phyloP scores from a whole-genome alignment of 345 rosid species.

The Durio zibethinus region DNA sequence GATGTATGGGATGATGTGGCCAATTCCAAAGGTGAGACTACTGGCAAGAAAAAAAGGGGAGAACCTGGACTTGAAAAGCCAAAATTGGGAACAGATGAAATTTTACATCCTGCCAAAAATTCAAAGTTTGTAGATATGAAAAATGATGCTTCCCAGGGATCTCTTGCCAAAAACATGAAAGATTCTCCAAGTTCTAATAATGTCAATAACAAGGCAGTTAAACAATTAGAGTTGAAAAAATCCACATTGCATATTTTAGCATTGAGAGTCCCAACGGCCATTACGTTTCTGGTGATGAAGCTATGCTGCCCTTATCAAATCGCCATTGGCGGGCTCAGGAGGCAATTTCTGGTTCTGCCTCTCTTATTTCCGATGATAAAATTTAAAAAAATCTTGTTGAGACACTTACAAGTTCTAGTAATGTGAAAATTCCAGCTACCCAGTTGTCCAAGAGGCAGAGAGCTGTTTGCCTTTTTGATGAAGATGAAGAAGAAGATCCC shows the following conservation, averaged over 20 bases:
- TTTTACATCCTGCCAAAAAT: conserved; percentile 46
- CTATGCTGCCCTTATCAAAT: conserved; percentile 52
- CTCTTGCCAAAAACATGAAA: conserved; percentile 26
- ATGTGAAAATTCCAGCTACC: conserved; percentile 33
- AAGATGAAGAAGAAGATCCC: conserved; percentile 56
- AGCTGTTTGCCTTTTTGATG: conserved; percentile 65
- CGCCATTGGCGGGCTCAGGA: conserved; percentile 55
- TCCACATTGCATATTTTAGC: conserved; percentile 32
- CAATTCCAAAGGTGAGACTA: conserved; percentile 27
- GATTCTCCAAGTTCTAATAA: conserved; percentile 31
- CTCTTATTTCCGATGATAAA: conserved; percentile 40
- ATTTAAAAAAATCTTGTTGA: conserved; percentile 35
- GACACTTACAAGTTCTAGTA: conserved; percentile 30
- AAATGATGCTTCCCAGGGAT: conserved; percentile 27
- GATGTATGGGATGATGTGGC: conserved; percentile 24
- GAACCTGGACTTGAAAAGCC: conserved; percentile 42
- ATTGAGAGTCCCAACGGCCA: conserved; percentile 38
- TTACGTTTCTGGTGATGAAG: conserved; percentile 52
- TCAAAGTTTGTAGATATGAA: conserved; percentile 38
- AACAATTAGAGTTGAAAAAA: conserved; percentile 26
- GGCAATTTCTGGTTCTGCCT: conserved; percentile 51
- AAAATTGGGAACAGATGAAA: conserved; percentile 34
- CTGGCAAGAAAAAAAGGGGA: conserved; percentile 36
- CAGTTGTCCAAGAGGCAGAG: conserved; percentile 64
- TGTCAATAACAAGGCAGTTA: conserved; percentile 32